Base-by-base conservation (phyloP, 2,329 filamentous ascomycete genomes). In the Exophiala viscosa region DNA sequence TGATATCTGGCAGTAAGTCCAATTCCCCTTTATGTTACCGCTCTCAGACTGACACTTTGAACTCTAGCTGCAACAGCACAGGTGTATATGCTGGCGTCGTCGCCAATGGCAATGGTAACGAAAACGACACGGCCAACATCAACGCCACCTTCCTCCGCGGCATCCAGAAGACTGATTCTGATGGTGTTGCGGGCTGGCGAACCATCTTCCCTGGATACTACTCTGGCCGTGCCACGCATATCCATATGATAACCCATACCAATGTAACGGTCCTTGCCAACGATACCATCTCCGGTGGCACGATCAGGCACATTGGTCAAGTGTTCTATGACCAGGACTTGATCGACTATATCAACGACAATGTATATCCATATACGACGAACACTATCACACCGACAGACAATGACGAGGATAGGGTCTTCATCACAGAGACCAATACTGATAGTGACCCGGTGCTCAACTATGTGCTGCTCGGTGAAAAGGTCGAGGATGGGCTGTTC, bases 321-420 rank as follows among this genome's bases (percentile, higher is more conserved):
- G 64, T 83, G 45, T 86, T 83, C 74, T 83, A 83, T 50, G 81
- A 86, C 65, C 78, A 85, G 64, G 71, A 73, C 57, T 75, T 86
- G 8, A 76, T 81, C 59, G 61, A 62, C 20, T 57, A 70, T 35
- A 79, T 85, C 49, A 40, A 40, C 38, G 76, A 82, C 55, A 65
- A 66, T 8, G 70, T 68, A 1, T 53, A 64, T 0, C 77, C 78
- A 0, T 81, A 81, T 66, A 66, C 54, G 4, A 65, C 65, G 50
- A 81, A 81, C 67, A 73, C 68, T 0, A 71, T 78, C 54, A 46
- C 58, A 0, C 49, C 78, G 15, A 83, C 76, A 3, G 68, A 64
- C 34, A 84, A 84, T 61, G 68, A 67, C 10, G 68, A 78, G 0
- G 81, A 85, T 64, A 50, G 56, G 14, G 72, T 83, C 42, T 72